Conservation (phyloP, 768 basidiomycete genomes). For the Termitomyces sp. region DNA sequence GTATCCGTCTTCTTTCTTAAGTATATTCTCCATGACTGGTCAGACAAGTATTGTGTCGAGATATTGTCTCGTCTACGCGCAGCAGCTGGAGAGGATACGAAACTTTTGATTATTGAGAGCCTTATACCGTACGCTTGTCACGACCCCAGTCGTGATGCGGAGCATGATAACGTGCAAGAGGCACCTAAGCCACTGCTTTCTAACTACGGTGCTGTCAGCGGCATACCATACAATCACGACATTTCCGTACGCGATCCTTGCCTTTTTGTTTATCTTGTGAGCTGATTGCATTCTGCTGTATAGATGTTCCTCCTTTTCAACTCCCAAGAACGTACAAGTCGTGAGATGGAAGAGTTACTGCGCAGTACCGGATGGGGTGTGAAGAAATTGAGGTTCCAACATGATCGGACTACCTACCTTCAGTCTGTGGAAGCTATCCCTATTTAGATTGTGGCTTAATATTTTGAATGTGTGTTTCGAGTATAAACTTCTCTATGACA, state of each 20-base stretch:
- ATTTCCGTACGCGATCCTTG: not conserved
- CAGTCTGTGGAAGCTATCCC: not conserved
- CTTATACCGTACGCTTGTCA: constrained; percentile 4
- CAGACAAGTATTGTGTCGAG: constrained; percentile 3
- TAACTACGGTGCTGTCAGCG: constrained; percentile 31
- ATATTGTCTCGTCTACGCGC: constrained; percentile 1
- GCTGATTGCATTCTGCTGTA: not conserved
- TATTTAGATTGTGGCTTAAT: not conserved
- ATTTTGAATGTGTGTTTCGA: no score
- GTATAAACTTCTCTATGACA: no score
- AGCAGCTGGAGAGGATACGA: not conserved
- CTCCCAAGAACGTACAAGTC: constrained; percentile 30
- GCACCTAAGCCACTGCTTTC: constrained; percentile 27
- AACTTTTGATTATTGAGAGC: constrained; percentile 4
- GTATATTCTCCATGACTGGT: constrained; percentile 7
- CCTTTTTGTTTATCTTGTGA: not conserved
- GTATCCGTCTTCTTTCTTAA: constrained; percentile 4
- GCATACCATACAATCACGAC: constrained; percentile 21
- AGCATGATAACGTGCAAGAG: not conserved
- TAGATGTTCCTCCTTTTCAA: constrained; percentile 36
- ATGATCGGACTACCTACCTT: not conserved
- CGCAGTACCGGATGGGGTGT: constrained; percentile 28
- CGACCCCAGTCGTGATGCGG: not conserved
- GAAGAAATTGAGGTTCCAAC: not conserved
- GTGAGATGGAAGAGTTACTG: constrained; percentile 23